Conservation (phyloP, 2,329 filamentous ascomycete genomes). For the Penicillium sclerotiorum region DNA sequence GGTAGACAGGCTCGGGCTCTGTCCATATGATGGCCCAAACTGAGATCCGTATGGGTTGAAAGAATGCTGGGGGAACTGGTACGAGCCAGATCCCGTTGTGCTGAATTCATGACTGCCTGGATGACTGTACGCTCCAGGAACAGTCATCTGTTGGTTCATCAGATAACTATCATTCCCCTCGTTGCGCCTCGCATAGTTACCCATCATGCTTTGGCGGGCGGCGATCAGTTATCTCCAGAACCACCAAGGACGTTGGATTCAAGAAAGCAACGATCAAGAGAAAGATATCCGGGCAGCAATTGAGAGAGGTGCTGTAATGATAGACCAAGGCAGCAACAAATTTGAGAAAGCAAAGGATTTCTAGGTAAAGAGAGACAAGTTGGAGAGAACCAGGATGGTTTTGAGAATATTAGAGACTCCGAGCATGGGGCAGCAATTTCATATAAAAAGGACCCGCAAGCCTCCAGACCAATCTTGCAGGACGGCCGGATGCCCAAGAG, state of each 20-base stretch:
- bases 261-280: not conserved
- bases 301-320: too few species aligned
- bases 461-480: constrained; percentile 21
- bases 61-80: constrained; percentile 36
- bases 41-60: constrained; percentile 42
- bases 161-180: constrained; percentile 40
- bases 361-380: not conserved
- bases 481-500: constrained; percentile 27
- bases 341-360: not conserved
- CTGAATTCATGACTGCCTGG: constrained; percentile 34
- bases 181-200: constrained; percentile 43
- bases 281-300: not conserved
- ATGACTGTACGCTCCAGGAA: constrained; percentile 36
- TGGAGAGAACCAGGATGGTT: not conserved
- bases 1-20: constrained; percentile 33
- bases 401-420: not conserved
- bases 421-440: constrained; percentile 23
- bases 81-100: constrained; percentile 32
- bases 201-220: constrained; percentile 33
- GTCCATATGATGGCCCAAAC: constrained; percentile 39
- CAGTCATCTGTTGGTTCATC: constrained; percentile 36
- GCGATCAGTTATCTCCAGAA: not conserved
- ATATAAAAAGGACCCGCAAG: constrained; percentile 26
- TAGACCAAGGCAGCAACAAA: not conserved
- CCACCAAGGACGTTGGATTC: not conserved